Evolutionary conservation across 202 grass and related monocot species (phyloP), one percentile per base, ranked within the genome.

Genomic region (Panicum hallii): DNA sequence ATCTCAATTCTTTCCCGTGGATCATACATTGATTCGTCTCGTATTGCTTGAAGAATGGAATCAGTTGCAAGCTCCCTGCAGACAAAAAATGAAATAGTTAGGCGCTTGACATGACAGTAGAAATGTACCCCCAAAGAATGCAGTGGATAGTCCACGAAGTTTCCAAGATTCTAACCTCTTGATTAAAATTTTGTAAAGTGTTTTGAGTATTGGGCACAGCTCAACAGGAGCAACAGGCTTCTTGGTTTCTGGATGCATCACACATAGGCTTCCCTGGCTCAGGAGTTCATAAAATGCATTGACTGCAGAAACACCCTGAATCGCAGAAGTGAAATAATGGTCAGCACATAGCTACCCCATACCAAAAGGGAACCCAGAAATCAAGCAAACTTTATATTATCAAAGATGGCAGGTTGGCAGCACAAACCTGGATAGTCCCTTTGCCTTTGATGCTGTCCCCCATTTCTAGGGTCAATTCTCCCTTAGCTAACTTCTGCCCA

Each of bases 361-460:
- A 61, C 28, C 52, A 60, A 60, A 76, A 38, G 22, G 6, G 13
- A 28, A 74, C n/a, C 41, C 22, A 42, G 11, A 65, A 79, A 19
- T 78, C 50, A 67, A 5, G 15, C 6, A 53, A 79, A 82, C 0
- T 78, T 22, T 19, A 30, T 5, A 58, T 42, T 54, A 41, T 32
- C 30, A 48, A 74, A 79, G 58, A 79, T 26, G 7, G 12, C 12
- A 22, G 17, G 74, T 66, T 26, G 11, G 16, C 30, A 41, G 9
- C 56, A 67, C 83, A 22, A 64, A 95, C 95, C 93, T 98, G 95
- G 82, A 98, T 98, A 32, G 91, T 98, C 45, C 95, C 95, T 86
- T 98, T 98, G 73, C 95, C 95, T 83, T 93, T 95, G 80, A 98
- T 98, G 32, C 91, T 98, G 55, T 95, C 95, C 5, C 95, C 95